These are phyloP conservation scores for Athelia psychrophila DNA, from an alignment of 1,284 basidiomycete genomes.

Conservation along the genomic window DNA sequence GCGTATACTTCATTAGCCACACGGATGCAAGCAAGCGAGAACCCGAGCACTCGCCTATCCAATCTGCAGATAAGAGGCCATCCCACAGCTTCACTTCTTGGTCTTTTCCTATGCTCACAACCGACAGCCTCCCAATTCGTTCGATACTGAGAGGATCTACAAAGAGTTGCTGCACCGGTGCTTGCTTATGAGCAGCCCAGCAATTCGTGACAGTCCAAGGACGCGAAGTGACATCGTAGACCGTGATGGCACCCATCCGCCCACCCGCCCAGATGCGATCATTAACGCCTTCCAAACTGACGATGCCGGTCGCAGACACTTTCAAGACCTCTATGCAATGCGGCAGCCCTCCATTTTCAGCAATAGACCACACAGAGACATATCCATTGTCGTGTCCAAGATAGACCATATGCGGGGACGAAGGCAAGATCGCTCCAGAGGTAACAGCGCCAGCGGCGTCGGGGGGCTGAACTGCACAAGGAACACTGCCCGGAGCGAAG, in stretches of 20 bases:
- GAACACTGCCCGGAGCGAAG: slow-evolving; percentile 47
- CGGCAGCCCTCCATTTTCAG: slow-evolving; percentile 49
- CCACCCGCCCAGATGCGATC: slow-evolving; percentile 84
- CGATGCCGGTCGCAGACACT: slow-evolving; percentile 76
- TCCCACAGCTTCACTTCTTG: slow-evolving; percentile 85
- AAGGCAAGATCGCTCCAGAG: slow-evolving; percentile 75
- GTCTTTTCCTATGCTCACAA: slow-evolving; percentile 80
- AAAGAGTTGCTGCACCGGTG: slow-evolving; percentile 69
- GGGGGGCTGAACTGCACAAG: slow-evolving; percentile 47
- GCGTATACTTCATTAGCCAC: slow-evolving; percentile 3
- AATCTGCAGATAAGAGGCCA: slow-evolving; percentile 80
- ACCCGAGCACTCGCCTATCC: slow-evolving; percentile 66
- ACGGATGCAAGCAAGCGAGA: not conserved
- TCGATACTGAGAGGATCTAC: slow-evolving; percentile 76
- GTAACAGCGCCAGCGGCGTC: slow-evolving; percentile 81
- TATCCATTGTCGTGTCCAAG: slow-evolving; percentile 95
- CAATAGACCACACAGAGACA: slow-evolving; percentile 75
- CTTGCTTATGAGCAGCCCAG: slow-evolving; percentile 86
- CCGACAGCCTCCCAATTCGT: slow-evolving; percentile 60
- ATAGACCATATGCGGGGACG: slow-evolving; percentile 66
- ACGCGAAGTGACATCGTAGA: slow-evolving; percentile 67
- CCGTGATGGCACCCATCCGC: slow-evolving; percentile 80
- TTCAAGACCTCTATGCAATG: slow-evolving; percentile 69
- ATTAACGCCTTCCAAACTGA: slow-evolving; percentile 79
- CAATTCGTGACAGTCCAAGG: slow-evolving; percentile 89